Percentiles rank a stretch among this genome's conserved stretches.
These are phyloP conservation scores for Russula griseocarnosa DNA, from an alignment of 768 basidiomycete genomes.

Conservation along the genomic window DNA sequence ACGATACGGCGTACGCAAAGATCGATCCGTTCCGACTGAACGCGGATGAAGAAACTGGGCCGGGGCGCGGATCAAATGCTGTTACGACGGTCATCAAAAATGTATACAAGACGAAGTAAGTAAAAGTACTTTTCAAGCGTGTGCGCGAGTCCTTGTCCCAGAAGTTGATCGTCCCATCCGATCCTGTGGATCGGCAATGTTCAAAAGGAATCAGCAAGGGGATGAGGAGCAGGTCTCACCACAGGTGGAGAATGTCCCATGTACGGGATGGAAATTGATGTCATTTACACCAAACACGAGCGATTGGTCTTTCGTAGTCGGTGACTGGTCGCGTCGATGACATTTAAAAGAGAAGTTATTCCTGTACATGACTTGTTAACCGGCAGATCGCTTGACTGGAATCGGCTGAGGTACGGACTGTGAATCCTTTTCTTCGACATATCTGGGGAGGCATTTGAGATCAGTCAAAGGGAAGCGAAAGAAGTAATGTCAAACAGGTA, in stretches of 20 bases:
- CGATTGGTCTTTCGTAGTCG: constrained; percentile 39
- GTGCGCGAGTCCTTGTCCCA: constrained; percentile 95
- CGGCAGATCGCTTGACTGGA: not conserved
- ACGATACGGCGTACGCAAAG: constrained; percentile 89
- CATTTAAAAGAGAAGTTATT: constrained; percentile 61
- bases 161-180: constrained; percentile 84
- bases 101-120: not conserved
- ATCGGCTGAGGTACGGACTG: constrained; percentile 41
- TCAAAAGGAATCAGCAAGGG: not conserved
- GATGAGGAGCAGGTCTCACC: constrained; percentile 28
- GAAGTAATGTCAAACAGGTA: no score
- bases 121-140: constrained; percentile 73
- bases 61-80: constrained; percentile 72
- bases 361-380: constrained; percentile 24
- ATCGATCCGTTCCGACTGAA: constrained; percentile 88
- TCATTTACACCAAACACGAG: constrained; percentile 55
- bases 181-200: constrained; percentile 41
- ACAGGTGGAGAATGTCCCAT: constrained; percentile 49
- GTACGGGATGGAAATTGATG: constrained; percentile 51
- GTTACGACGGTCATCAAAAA: constrained; percentile 6
- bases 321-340: constrained; percentile 39
- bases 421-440: constrained; percentile 80
- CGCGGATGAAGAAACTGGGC: constrained; percentile 71
- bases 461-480: not conserved
- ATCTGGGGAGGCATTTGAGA: constrained; percentile 42